Base-by-base conservation (phyloP, 2,329 filamentous ascomycete genomes). In the Alternaria triticimaculans region DNA sequence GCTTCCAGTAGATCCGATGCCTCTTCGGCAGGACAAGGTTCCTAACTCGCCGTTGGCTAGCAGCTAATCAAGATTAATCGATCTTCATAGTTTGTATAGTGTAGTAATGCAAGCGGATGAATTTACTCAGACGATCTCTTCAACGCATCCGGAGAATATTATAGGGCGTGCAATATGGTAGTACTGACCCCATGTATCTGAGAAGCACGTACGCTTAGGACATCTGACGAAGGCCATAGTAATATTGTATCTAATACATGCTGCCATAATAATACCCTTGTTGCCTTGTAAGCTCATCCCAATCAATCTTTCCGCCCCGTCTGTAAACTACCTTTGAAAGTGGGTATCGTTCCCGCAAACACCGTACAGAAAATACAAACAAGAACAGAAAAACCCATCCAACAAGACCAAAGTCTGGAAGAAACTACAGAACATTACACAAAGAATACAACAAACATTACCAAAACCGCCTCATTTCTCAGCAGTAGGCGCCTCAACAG, bases 1-100 rank as follows among this genome's bases (percentile, higher is more conserved):
- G 93, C 69, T 93, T 93, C 77, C 81, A 84, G 74, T 87, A 66
- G 30, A 54, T 10, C 5, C 25, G 6, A 23, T 7, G 14, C n/a
- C 7, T 45, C 14, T 5, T 21, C 55, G 60, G 55, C 48, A 54
- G 60, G 48, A 46, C 41, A 12, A 12, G 12, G 60, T 50, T 62
- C 55, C 55, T 48, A 62, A 54, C 55, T 55, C 55, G 49, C 55
- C 56, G 28, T 41, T 45, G 6, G 9, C 9, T 9, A 4, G n/a
- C 6, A 30, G 8, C 2, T 9, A 30, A n/a, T 25, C n/a, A 41
- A n/a, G 8, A 14, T 3, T 4, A 6, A n/a, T 15, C 5, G 21
- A 15, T 54, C 21, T 49, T 20, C 11, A 49, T 25, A 54, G 48
- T 14, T 43, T 30, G 28, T 43, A n/a, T 62, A 59, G 55, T 48